Conservation (phyloP, 768 basidiomycete genomes). For the Suillus variegatus region DNA sequence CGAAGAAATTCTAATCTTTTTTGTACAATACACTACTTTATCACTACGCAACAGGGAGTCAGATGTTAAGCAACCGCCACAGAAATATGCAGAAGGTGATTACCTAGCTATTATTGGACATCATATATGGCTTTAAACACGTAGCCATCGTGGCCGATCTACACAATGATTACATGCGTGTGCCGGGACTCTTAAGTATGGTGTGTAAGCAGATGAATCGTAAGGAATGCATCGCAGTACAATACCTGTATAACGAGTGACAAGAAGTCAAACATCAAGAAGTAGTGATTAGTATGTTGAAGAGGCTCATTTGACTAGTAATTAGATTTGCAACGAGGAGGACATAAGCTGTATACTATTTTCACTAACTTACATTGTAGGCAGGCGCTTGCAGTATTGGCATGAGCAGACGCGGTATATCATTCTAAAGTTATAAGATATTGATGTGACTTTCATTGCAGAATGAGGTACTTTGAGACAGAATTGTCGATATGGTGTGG, state of each 20-base stretch:
- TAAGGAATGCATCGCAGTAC: no score
- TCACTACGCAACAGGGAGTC: neutral
- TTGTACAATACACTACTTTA: neutral
- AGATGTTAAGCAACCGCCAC: neutral
- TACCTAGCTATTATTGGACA: neutral
- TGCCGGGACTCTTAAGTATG: neutral
- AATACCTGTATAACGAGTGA: no score
- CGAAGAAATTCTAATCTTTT: neutral
- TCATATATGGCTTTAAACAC: neutral
- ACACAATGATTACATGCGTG: neutral
- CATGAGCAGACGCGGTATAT: no score
- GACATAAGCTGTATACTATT: no score
- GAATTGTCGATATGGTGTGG: neutral
- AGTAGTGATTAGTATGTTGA: no score
- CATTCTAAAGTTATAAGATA: no score
- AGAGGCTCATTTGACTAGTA: no score
- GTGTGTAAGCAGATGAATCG: neutral
- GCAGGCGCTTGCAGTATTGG: no score
- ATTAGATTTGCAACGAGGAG: no score
- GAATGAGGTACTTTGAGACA: neutral
- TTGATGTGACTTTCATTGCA: no score
- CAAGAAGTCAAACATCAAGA: no score
- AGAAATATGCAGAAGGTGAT: neutral
- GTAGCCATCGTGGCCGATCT: neutral
- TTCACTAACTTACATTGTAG: no score